Conservation (phyloP, 2,329 filamentous ascomycete species). For the Apiospora pterosperma region DNA sequence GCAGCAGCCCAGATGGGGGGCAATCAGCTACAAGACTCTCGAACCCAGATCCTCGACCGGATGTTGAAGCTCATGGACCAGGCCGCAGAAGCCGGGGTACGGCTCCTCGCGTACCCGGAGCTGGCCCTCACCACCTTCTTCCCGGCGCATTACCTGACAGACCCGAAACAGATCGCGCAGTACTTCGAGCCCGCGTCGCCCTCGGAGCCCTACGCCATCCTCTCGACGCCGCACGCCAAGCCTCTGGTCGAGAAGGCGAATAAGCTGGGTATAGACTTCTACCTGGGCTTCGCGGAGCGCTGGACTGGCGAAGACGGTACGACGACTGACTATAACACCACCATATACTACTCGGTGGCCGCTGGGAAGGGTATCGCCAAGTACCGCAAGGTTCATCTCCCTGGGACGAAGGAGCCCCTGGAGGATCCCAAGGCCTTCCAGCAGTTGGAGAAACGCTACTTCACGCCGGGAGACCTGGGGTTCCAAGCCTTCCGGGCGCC, state of each 20-base stretch:
- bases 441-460: conserved; percentile 55
- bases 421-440: conserved; percentile 44
- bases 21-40: conserved; percentile 37
- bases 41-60: conserved; percentile 40
- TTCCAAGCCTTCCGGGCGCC: conserved; percentile 51
- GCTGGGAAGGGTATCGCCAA: conserved; percentile 41
- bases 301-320: conserved; percentile 33
- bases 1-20: conserved; percentile 53
- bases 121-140: conserved; percentile 56
- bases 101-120: conserved; percentile 52
- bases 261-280: conserved; percentile 46
- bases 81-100: conserved; percentile 40
- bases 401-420: conserved; percentile 49
- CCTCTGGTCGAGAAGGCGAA: conserved; percentile 46
- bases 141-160: conserved; percentile 45
- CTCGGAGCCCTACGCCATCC: conserved; percentile 26
- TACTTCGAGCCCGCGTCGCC: conserved; percentile 49
- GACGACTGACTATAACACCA: conserved; percentile 43
- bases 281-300: conserved; percentile 50
- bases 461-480: conserved; percentile 48
- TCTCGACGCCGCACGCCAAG: conserved; percentile 38
- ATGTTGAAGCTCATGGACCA: conserved; percentile 46
- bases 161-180: conserved; percentile 38
- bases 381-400: conserved; percentile 54
- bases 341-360: conserved; percentile 46